Evolutionary conservation across 441 rosid species (phyloP).

Genomic region (Eutrema salsugineum): DNA sequence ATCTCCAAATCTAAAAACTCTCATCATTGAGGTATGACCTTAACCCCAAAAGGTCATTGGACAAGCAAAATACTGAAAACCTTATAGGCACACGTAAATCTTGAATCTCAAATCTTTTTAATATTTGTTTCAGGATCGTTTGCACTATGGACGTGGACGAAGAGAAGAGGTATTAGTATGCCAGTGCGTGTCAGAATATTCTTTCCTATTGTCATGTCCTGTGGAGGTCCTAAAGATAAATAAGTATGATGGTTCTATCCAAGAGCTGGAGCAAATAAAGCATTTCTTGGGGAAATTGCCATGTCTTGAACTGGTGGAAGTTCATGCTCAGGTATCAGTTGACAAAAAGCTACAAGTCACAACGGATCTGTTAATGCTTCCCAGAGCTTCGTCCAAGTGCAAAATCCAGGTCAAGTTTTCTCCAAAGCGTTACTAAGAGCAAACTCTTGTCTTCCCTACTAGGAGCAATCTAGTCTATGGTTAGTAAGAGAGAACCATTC

Average conservation of each 20-base stretch:
- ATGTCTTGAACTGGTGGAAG: not conserved
- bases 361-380: not conserved
- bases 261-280: not conserved
- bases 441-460: not conserved
- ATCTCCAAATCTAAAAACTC: constrained; percentile 9
- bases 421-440: not conserved
- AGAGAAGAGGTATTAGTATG: no score
- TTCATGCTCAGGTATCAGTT: not conserved
- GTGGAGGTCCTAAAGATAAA: not conserved
- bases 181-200: not conserved
- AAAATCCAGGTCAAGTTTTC: not conserved
- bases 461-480: not conserved
- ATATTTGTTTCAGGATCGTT: not conserved
- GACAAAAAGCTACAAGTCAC: not conserved
- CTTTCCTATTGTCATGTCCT: not conserved
- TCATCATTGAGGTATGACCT: not conserved
- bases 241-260: not conserved
- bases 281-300: not conserved
- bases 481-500: not conserved
- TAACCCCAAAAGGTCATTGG: not conserved
- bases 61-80: not conserved
- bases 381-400: constrained; percentile 1
- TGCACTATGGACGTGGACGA: not conserved
- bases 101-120: not conserved
- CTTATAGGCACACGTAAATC: not conserved